Conservation (phyloP, 768 basidiomycete genomes). For the Leccinum disarticulatum region DNA sequence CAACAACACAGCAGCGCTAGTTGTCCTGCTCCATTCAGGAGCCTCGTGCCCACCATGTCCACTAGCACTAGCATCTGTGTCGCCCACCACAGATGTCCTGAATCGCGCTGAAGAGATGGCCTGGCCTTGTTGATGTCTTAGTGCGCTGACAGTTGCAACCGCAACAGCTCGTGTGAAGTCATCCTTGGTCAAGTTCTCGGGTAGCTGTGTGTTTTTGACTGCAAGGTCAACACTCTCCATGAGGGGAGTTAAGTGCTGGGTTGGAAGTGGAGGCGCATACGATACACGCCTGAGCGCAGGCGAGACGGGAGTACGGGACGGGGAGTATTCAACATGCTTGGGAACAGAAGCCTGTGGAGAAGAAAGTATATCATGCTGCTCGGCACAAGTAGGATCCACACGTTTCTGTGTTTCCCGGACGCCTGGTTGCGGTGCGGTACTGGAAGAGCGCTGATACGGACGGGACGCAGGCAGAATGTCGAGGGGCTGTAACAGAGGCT, state of each 20-base stretch:
- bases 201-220: slow-evolving; percentile 58
- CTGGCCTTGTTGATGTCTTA: slow-evolving; percentile 75
- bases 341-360: slow-evolving; percentile 40
- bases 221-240: slow-evolving; percentile 78
- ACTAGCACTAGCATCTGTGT: slow-evolving; percentile 45
- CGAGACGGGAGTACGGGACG: slow-evolving; percentile 34
- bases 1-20: slow-evolving; percentile 87
- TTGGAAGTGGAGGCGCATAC: slow-evolving; percentile 43
- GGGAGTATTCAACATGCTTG: slow-evolving; percentile 25
- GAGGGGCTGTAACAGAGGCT: slow-evolving; percentile 67
- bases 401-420: slow-evolving; percentile 40
- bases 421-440: slow-evolving; percentile 9
- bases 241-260: slow-evolving; percentile 56
- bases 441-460: slow-evolving; percentile 54
- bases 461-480: slow-evolving; percentile 58
- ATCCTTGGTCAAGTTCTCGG: slow-evolving; percentile 72
- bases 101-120: slow-evolving; percentile 47
- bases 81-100: slow-evolving; percentile 40
- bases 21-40: slow-evolving; percentile 91
- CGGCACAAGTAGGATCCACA: slow-evolving; percentile 39
- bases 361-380: slow-evolving; percentile 34
- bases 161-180: slow-evolving; percentile 94
- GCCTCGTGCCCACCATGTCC: slow-evolving; percentile 88
- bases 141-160: slow-evolving; percentile 88
- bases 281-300: slow-evolving; percentile 55